Conservation (phyloP, 306 rosid genomes). For the Begonia peltatifolia region DNA sequence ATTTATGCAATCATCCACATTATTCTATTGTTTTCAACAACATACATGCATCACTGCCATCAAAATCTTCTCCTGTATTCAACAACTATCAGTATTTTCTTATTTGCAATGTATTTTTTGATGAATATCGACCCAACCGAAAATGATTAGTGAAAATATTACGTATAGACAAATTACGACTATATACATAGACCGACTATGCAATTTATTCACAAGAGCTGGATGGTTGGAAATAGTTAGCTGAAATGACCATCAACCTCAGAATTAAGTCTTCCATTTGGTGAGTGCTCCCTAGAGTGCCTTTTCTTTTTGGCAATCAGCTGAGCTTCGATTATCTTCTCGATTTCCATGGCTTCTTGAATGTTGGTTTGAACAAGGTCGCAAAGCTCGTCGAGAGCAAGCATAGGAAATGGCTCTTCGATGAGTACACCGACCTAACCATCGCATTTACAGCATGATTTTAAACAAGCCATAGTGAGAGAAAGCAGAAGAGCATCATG, state of each 20-base stretch:
- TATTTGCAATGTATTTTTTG: too few species aligned
- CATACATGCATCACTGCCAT: too few species aligned
- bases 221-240: not conserved
- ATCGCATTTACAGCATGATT: not conserved
- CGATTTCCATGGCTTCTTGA: slow-evolving; percentile 38
- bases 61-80: too few species aligned
- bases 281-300: slow-evolving; percentile 30
- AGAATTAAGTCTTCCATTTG: slow-evolving; percentile 64
- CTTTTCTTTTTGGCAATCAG: slow-evolving; percentile 37
- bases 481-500: too few species aligned
- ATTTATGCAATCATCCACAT: too few species aligned
- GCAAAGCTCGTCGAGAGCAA: slow-evolving; percentile 72
- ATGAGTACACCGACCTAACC: slow-evolving; percentile 86
- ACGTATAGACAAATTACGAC: too few species aligned
- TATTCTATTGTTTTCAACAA: too few species aligned
- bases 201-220: too few species aligned
- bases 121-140: too few species aligned
- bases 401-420: slow-evolving; percentile 91
- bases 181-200: too few species aligned
- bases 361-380: slow-evolving; percentile 34
- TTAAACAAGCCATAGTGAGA: not conserved
- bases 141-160: too few species aligned
- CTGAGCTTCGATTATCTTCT: slow-evolving; percentile 28
- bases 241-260: slow-evolving; percentile 10
- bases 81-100: too few species aligned